phyloP scores from a whole-genome alignment of 805 yeast genomes.

The Candida qinlingensis region DNA sequence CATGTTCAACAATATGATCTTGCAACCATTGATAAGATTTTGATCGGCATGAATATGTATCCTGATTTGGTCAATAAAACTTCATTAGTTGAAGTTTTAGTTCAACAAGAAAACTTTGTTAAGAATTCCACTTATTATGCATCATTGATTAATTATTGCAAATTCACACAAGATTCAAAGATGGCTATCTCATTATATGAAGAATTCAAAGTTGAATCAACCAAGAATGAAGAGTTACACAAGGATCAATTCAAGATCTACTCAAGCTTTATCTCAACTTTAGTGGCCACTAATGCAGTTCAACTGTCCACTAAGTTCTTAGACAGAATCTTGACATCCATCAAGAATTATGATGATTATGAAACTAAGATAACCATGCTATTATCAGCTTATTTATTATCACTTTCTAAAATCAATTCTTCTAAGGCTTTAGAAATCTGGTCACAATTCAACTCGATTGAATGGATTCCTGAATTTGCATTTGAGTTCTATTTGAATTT shows the following conservation, averaged over 20 bases:
- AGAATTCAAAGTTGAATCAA: constrained; percentile 27
- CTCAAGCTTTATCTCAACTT: constrained; percentile 44
- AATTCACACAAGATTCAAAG: constrained; percentile 30
- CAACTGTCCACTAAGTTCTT: constrained; percentile 50
- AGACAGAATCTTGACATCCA: constrained; percentile 46
- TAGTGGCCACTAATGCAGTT: constrained; percentile 45
- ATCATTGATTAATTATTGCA: constrained; percentile 36
- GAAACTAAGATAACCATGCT: constrained; percentile 33
- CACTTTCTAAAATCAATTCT: constrained; percentile 31
- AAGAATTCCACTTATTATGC: constrained; percentile 33
- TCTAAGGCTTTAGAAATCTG: constrained; percentile 31
- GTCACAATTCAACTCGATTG: constrained; percentile 31
- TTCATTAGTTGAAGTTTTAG: constrained; percentile 29
- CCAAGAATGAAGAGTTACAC: constrained; percentile 16
- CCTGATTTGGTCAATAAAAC: constrained; percentile 31
- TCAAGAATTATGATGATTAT: constrained; percentile 31
- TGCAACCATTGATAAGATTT: constrained; percentile 39
- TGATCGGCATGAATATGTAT: constrained; percentile 39
- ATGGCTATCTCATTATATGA: constrained; percentile 37
- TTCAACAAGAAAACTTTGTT: constrained; percentile 18
- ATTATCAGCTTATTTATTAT: constrained; percentile 38
- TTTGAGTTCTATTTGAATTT: constrained; percentile 32
- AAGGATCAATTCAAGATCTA: constrained; percentile 44
- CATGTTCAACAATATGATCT: constrained; percentile 41
- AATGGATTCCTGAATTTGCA: constrained; percentile 37